These are phyloP conservation scores for Arachis stenosperma DNA, from an alignment of 306 rosid genomes.

Conservation along the genomic window DNA sequence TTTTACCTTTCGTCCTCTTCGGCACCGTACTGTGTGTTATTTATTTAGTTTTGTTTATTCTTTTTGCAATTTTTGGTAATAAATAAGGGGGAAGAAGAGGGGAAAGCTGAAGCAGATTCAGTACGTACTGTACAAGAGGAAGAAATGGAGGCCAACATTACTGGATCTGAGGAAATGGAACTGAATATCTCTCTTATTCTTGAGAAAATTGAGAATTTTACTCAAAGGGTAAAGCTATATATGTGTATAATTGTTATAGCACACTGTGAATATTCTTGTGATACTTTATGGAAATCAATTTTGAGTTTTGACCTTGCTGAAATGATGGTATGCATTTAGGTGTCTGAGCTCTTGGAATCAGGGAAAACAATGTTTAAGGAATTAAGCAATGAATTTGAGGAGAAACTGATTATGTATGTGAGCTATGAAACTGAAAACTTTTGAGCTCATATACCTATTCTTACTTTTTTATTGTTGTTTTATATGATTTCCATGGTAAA, in stretches of 20 bases:
- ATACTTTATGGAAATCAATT: neutral
- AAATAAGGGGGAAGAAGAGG: conserved; percentile 50
- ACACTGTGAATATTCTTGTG: neutral
- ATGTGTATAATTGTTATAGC: neutral
- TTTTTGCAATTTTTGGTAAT: neutral
- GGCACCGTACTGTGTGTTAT: neutral
- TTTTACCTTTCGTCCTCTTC: conserved; percentile 11
- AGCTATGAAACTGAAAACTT: conserved; percentile 37
- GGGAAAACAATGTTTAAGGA: conserved; percentile 74
- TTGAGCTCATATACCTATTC: neutral
- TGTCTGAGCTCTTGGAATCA: conserved; percentile 77
- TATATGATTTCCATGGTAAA: conserved; percentile 6
- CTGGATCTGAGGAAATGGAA: conserved; percentile 77
- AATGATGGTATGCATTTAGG: conserved; percentile 45
- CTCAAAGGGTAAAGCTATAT: conserved; percentile 63
- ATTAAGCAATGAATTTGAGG: conserved; percentile 70
- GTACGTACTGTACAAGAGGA: conserved; percentile 47
- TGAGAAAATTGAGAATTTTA: conserved; percentile 72
- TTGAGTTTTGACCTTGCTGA: neutral
- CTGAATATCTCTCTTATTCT: conserved; percentile 59
- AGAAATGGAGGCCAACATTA: conserved; percentile 44
- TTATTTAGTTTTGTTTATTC: neutral
- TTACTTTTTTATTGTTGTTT: neutral
- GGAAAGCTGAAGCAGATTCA: conserved; percentile 48
- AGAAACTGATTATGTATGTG: conserved; percentile 70